Evolutionary conservation across 2,329 filamentous ascomycete genomes (phyloP).

Genomic region (Talaromyces sp.): DNA sequence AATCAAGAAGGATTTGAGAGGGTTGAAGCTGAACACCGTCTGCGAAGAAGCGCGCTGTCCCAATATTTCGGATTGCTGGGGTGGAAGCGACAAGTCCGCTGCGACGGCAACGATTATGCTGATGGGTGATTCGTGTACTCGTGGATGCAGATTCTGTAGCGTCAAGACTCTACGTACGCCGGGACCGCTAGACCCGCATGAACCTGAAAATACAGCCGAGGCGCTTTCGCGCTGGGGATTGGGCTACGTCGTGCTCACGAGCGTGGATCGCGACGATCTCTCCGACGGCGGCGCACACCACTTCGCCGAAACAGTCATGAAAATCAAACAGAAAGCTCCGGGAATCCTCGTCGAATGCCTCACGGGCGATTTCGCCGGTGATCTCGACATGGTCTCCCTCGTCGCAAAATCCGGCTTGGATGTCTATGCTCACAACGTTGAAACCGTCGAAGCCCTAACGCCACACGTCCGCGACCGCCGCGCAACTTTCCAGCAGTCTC

Average conservation of each 20-base stretch:
- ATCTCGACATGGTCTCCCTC: constrained; percentile 79
- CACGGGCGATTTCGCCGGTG: constrained; percentile 78
- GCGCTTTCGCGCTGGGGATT: constrained; percentile 88
- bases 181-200: constrained; percentile 85
- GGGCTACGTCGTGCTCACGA: constrained; percentile 92
- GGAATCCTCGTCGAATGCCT: constrained; percentile 45
- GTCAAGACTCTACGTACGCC: constrained; percentile 80
- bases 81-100: constrained; percentile 78
- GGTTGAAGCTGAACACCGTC: constrained; percentile 86
- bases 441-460: constrained; percentile 88
- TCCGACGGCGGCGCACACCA: constrained; percentile 82
- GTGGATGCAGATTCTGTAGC: constrained; percentile 93
- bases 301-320: constrained; percentile 89
- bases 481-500: constrained; percentile 81
- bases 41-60: constrained; percentile 97
- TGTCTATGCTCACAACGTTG: constrained; percentile 95
- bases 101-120: constrained; percentile 99
- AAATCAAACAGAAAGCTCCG: constrained; percentile 75
- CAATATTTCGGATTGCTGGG: constrained; percentile 98
- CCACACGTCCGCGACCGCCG: constrained; percentile 85
- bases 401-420: constrained; percentile 87
- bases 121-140: constrained; percentile 97
- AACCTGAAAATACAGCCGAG: constrained; percentile 95
- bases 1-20: constrained; percentile 89
- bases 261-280: constrained; percentile 89